Base-by-base conservation (phyloP, 1,284 basidiomycete species). In the Xerocomus minutiporus region DNA sequence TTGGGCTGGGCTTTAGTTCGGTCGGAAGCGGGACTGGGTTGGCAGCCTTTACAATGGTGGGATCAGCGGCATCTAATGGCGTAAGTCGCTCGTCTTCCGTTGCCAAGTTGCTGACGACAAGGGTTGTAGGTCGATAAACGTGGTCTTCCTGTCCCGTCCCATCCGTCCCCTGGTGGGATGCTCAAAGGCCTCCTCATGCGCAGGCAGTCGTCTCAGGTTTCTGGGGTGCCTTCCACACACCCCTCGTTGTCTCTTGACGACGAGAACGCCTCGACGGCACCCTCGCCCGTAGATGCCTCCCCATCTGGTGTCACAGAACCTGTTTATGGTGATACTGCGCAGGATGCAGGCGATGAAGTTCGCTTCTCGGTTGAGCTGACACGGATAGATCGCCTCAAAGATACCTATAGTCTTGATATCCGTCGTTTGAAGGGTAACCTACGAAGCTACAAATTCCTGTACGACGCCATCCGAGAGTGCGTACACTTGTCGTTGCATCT, bases 391-490 rank as follows among this genome's bases (percentile, higher is more conserved):
- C 83, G 93, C 56, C 76, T 97, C 64, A 88, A 87, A 60, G 90
- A 91, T 62, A 89, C 91, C 41, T 93, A 88, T 68, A 87, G 86
- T 68, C 76, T 97, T 61, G 93, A 95, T 73, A 88, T 97, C 69
- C 84, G 94, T 61, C 76, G 94, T 57, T 70, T 96, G 66, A 93
- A 94, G 71, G 94, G 94, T n/a, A 88, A 91, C 65, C 75, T 95
- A 61, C 84, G 91, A 75, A 92, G 88, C 70, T 97, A 94, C 76
- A 94, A 94, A 73, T 94, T 90, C 70, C 78, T 97, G 70, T 96
- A 97, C 69, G 90, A 95, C 75, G 87, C 84, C 51, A 75, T 93
- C 64, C 79, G 91, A 77, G 82, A 88, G 91, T 94, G 70, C 68
- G 91, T 86, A 11, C 3, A 28, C 54, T 36, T 48, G 28, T 49